Evolutionary conservation across 441 rosid genomes (phyloP), one percentile per base, ranked within the genome.

Genomic region (Manihot esculenta): DNA sequence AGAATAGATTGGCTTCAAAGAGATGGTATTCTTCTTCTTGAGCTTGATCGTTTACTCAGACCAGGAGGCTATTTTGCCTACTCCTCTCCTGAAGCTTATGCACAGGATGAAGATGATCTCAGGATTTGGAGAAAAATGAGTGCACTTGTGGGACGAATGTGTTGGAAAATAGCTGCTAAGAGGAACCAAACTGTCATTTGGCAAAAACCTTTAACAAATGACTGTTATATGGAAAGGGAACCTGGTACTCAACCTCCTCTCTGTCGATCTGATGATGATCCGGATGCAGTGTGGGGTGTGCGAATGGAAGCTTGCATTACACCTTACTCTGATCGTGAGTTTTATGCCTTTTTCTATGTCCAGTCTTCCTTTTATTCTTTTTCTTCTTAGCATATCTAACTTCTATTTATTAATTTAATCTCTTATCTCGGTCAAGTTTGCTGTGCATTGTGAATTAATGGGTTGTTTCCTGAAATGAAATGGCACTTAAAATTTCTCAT

Each of bases 1-100:
- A 81, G 99, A 71, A 96, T 96, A 62, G 98, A 96, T 80, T 96
- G 99, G 99, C 94, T 96, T 72, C 99, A 96, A 79, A 89, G 99
- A 83, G 97, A 96, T 47, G 99, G 99, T 12, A 83, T 96, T 71
- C 97, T 96, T 79, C 98, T 93, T 68, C 98, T 96, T 71, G 99
- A 96, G 84, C 91, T 96, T 17, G 99, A 96, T 78, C 85, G 99
- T 64, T 70, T 96, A 74, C 99, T 96, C 61, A 87, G 96, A 80
- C 98, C 99, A 1, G 98, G 99, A 5, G 99, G 98, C 72, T 96
- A 96, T 79, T 96, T 96, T 72, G 99, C 96, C 48, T 96, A 96
- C 82, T 96, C 99, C 8, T 93, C 98, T 67, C 99, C 99, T 64
- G 99, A 96, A 82, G 97, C 97, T 26, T 96, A 96, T 73, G 99